phyloP scores from a whole-genome alignment of 345 rosid species.

The Aquilaria malaccensis region DNA sequence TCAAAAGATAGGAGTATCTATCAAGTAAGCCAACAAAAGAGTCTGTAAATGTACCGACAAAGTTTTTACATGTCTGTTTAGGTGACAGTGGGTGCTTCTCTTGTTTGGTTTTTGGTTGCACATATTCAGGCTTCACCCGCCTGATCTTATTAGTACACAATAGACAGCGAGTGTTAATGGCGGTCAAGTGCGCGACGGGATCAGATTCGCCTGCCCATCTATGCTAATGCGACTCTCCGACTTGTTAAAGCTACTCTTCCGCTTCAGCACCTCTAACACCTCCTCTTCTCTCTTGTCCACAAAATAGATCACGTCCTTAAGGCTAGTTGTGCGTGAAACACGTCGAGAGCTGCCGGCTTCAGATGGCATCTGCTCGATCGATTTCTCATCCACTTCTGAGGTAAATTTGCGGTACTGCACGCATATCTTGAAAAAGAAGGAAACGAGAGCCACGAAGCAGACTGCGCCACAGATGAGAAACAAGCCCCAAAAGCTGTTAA shows the following conservation, averaged over 20 bases:
- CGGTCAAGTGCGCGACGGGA: conserved; percentile 7
- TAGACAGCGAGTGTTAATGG: too few species aligned
- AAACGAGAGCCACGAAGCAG: conserved; percentile 42
- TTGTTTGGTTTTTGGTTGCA: too few species aligned
- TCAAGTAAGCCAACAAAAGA: too few species aligned
- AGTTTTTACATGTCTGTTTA: too few species aligned
- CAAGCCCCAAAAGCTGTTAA: conserved; percentile 88
- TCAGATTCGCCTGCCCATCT: conserved; percentile 24
- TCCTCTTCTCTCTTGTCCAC: conserved; percentile 53
- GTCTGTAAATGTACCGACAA: too few species aligned
- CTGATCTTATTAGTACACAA: too few species aligned
- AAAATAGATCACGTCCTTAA: conserved; percentile 41
- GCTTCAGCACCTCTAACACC: conserved; percentile 43
- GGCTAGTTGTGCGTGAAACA: conserved; percentile 33
- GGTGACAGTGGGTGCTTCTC: too few species aligned
- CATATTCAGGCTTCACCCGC: too few species aligned
- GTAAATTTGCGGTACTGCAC: conserved; percentile 51
- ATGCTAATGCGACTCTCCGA: conserved; percentile 9
- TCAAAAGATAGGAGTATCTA: too few species aligned
- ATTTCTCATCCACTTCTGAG: conserved; percentile 30
- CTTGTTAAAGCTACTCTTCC: conserved; percentile 24
- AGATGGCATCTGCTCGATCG: conserved; percentile 30
- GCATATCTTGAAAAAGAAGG: conserved; percentile 46
- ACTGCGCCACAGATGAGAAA: conserved; percentile 74
- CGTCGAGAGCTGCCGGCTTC: conserved; percentile 35